Conservation (phyloP, 768 basidiomycete species). For the Ramaria rubella region DNA sequence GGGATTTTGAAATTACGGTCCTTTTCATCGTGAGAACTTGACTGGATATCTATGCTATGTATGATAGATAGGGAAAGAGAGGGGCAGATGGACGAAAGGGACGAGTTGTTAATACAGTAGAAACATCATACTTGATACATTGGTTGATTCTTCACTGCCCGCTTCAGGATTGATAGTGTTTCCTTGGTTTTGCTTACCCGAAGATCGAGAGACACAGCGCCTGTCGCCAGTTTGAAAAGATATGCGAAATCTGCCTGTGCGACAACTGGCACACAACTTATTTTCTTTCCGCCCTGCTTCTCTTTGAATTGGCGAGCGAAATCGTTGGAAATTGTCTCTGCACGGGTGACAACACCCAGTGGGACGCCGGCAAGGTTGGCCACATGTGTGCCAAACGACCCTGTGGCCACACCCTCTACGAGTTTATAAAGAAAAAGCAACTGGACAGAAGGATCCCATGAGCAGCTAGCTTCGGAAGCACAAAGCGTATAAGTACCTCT, state of each 20-base stretch:
- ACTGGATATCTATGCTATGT: neutral
- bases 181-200: neutral
- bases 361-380: constrained; percentile 94
- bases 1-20: constrained; percentile 9
- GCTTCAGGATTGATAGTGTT: constrained; percentile 2
- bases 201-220: neutral
- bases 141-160: neutral
- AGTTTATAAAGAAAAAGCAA: constrained; percentile 95
- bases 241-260: constrained; percentile 90
- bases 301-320: constrained; percentile 87
- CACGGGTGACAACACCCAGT: constrained; percentile 74
- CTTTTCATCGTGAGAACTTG: neutral
- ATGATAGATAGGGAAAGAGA: neutral
- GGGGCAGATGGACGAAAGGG: neutral
- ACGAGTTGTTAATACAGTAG: neutral
- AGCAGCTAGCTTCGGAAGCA: neutral
- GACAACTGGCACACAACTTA: constrained; percentile 58
- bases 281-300: constrained; percentile 45
- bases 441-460: constrained; percentile 31
- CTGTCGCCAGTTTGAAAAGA: constrained; percentile 36
- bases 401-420: constrained; percentile 76
- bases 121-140: neutral
- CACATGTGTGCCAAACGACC: constrained; percentile 91
- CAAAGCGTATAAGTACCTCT: constrained; percentile 44
- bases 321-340: constrained; percentile 78